phyloP scores from a whole-genome alignment of 1,284 basidiomycete genomes.

The Melampsora larici-populina region DNA sequence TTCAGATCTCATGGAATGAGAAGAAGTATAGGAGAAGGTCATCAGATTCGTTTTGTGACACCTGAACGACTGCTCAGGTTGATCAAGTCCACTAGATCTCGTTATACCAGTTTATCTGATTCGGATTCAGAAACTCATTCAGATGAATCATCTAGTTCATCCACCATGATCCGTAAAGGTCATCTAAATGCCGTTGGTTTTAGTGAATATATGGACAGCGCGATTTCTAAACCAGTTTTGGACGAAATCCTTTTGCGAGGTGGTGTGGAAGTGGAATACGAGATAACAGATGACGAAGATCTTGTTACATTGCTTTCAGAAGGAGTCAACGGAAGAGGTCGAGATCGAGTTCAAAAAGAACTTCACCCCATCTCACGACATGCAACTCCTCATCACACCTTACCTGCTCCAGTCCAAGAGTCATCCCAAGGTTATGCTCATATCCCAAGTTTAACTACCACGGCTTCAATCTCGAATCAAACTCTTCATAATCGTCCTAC shows the following conservation, averaged over 20 bases:
- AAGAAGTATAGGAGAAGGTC: conserved; percentile 23
- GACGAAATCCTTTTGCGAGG: conserved; percentile 38
- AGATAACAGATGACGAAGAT: conserved; percentile 12
- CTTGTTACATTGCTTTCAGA: neutral
- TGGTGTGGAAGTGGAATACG: conserved; percentile 27
- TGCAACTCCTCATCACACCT: conserved; percentile 34
- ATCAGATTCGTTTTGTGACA: conserved; percentile 27
- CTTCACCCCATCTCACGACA: conserved; percentile 15
- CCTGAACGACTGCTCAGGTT: conserved; percentile 15
- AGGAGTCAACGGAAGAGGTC: conserved; percentile 18
- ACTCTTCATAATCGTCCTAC: neutral
- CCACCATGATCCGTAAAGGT: conserved; percentile 17
- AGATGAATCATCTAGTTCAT: neutral
- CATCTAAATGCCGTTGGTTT: conserved; percentile 27
- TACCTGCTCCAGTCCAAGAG: conserved; percentile 21
- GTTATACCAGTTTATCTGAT: neutral
- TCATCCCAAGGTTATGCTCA: conserved; percentile 13
- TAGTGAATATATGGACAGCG: conserved; percentile 42
- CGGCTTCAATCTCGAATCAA: conserved; percentile 8
- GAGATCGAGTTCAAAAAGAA: conserved; percentile 14
- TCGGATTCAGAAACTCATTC: neutral
- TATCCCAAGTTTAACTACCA: neutral
- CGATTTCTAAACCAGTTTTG: conserved; percentile 23
- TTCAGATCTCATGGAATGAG: conserved; percentile 38
- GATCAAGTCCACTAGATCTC: conserved; percentile 23